Evolutionary conservation across 805 yeast genomes (phyloP).

Genomic region (Dipodascus albidus): DNA sequence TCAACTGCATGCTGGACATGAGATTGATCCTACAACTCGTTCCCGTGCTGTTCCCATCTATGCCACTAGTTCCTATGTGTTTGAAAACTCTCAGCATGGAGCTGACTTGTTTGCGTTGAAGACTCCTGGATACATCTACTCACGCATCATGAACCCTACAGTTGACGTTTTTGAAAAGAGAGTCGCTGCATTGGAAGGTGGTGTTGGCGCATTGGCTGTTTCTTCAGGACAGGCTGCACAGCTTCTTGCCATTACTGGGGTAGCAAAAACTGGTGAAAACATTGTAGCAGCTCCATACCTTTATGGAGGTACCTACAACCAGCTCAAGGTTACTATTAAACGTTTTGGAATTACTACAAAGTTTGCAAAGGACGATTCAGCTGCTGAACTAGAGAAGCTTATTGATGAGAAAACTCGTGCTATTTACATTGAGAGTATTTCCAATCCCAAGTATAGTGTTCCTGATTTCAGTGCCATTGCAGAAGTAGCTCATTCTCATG

Average conservation of each 20-base stretch:
- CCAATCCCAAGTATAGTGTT: slow-evolving; percentile 85
- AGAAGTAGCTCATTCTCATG: slow-evolving; percentile 71
- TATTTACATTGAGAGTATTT: slow-evolving; percentile 78
- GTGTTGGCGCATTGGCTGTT: slow-evolving; percentile 80
- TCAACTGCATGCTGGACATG: slow-evolving; percentile 82
- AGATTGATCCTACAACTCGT: slow-evolving; percentile 41
- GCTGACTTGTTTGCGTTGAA: slow-evolving; percentile 81
- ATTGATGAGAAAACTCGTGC: slow-evolving; percentile 85
- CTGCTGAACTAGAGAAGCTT: slow-evolving; percentile 57
- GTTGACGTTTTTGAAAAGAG: slow-evolving; percentile 83
- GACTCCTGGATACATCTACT: slow-evolving; percentile 77
- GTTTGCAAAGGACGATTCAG: slow-evolving; percentile 70
- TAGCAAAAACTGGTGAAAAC: slow-evolving; percentile 85
- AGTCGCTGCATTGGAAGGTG: slow-evolving; percentile 86
- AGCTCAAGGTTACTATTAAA: slow-evolving; percentile 85
- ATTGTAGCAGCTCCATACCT: slow-evolving; percentile 74
- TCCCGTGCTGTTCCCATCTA: slow-evolving; percentile 91
- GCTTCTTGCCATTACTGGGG: slow-evolving; percentile 66
- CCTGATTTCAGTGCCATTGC: slow-evolving; percentile 79
- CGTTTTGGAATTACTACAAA: slow-evolving; percentile 78
- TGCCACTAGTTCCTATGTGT: slow-evolving; percentile 83
- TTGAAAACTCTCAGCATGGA: slow-evolving; percentile 82
- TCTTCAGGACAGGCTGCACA: slow-evolving; percentile 98
- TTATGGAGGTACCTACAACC: slow-evolving; percentile 95
- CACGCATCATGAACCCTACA: slow-evolving; percentile 89